Percentiles rank a stretch among this genome's conserved stretches.
phyloP scores from a whole-genome alignment of 1,139 yeast genomes.

The Kodamaea anthophila region DNA sequence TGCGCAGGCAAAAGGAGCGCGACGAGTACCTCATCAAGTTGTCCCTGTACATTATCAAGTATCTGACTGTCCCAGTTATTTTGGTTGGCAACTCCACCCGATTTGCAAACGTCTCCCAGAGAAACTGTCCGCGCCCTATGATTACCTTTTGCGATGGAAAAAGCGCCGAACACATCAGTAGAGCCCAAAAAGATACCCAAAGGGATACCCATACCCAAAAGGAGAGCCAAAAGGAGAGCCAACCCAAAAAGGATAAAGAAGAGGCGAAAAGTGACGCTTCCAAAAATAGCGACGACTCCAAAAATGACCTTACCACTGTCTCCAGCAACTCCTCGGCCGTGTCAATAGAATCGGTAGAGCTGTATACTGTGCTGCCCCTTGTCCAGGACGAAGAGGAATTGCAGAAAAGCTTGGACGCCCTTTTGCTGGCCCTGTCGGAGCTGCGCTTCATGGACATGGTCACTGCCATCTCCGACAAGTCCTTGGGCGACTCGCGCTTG shows the following conservation, averaged over 20 bases:
- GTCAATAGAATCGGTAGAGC: conserved; percentile 14
- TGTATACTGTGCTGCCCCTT: conserved; percentile 8
- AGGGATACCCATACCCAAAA: too few species aligned
- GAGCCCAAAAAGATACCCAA: too few species aligned
- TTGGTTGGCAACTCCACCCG: conserved; percentile 27
- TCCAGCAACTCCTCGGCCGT: conserved; percentile 6
- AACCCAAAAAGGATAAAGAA: too few species aligned
- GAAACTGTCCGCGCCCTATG: conserved; percentile 5
- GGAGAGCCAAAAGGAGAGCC: too few species aligned
- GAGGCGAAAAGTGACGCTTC: not conserved
- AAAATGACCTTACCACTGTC: conserved; percentile 1
- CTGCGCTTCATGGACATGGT: conserved; percentile 19
- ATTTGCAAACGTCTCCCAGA: too few species aligned
- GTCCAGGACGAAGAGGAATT: conserved; percentile 9
- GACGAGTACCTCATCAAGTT: conserved; percentile 29
- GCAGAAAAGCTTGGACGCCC: conserved; percentile 5
- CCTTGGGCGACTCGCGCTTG: conserved; percentile 20
- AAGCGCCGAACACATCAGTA: too few species aligned
- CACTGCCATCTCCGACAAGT: conserved; percentile 23
- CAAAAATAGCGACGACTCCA: not conserved
- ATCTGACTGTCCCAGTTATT: conserved; percentile 37
- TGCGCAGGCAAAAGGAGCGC: conserved; percentile 17
- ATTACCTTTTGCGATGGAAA: too few species aligned
- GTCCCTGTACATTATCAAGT: conserved; percentile 35
- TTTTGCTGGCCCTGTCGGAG: conserved; percentile 3